Percentiles rank a stretch among this genome's conserved stretches.
Evolutionary conservation across 2,329 filamentous ascomycete species (phyloP).

Genomic region (Talaromyces sp.): DNA sequence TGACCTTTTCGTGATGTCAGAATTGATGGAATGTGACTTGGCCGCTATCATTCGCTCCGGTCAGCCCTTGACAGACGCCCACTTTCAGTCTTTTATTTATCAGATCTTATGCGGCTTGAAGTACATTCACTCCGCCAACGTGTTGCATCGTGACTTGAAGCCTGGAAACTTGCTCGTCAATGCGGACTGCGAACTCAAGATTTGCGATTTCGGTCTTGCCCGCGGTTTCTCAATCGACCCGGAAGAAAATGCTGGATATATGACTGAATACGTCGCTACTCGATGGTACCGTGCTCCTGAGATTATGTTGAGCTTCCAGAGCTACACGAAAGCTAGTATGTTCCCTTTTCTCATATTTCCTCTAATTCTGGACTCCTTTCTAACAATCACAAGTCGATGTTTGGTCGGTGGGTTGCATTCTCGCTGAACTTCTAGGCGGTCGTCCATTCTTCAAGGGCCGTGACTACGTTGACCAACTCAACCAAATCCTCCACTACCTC

Average conservation of each 20-base stretch:
- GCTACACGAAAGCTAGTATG: conserved; percentile 99
- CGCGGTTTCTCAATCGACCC: conserved; percentile 96
- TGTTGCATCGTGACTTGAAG: conserved; percentile 94
- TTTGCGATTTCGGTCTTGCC: conserved; percentile 95
- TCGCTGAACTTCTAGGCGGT: conserved; percentile 91
- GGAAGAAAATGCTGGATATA: conserved; percentile 97
- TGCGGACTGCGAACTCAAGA: conserved; percentile 98
- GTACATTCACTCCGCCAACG: conserved; percentile 98
- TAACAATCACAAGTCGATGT: conserved; percentile 70
- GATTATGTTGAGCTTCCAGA: conserved; percentile 99
- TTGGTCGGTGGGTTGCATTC: conserved; percentile 97
- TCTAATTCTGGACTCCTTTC: conserved; percentile 19
- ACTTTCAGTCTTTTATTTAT: conserved; percentile 99
- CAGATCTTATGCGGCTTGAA: conserved; percentile 98
- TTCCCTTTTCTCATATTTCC: conserved; percentile 31
- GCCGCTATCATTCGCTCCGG: conserved; percentile 97
- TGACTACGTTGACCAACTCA: conserved; percentile 98
- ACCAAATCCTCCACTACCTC: conserved; percentile 97
- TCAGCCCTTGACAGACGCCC: conserved; percentile 93
- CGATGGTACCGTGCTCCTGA: conserved; percentile 98
- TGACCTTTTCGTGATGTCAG: conserved; percentile 45
- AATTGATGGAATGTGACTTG: conserved; percentile 98
- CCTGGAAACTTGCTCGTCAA: conserved; percentile 97
- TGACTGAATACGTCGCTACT: conserved; percentile 99
- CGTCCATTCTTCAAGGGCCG: conserved; percentile 99